These are phyloP conservation scores for Leccinum boreale DNA, from an alignment of 768 basidiomycete species.

Conservation along the genomic window DNA sequence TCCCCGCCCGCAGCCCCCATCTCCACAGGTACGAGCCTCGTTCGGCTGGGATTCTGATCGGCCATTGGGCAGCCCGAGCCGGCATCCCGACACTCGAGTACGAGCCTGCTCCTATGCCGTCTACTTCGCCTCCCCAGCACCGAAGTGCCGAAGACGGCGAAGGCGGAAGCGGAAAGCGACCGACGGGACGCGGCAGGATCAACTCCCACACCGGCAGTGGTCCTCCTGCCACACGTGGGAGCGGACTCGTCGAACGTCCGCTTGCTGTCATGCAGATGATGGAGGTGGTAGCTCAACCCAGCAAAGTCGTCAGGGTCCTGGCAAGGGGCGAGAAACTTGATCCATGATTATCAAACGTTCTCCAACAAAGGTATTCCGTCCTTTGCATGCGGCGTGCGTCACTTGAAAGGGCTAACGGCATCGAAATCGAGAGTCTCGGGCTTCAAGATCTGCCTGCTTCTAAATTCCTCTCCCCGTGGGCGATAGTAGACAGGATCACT, in stretches of 20 bases:
- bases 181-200: conserved; percentile 25
- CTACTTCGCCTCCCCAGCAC: conserved; percentile 16
- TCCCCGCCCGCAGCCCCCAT: conserved; percentile 56
- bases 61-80: conserved; percentile 65
- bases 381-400: background rate
- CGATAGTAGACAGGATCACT: conserved; percentile 20
- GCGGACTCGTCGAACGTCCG: conserved; percentile 69
- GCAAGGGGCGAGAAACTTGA: conserved; percentile 86
- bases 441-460: conserved; percentile 20
- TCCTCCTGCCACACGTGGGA: conserved; percentile 21
- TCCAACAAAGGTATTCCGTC: conserved; percentile 10
- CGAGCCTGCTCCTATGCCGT: conserved; percentile 27
- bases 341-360: conserved; percentile 21
- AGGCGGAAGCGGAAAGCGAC: conserved; percentile 29
- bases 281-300: conserved; percentile 70
- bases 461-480: conserved; percentile 8
- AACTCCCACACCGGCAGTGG: conserved; percentile 23
- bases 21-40: conserved; percentile 62
- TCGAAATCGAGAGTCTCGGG: conserved; percentile 16
- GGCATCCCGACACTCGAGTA: conserved; percentile 57
- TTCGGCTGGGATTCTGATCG: conserved; percentile 58
- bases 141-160: conserved; percentile 33
- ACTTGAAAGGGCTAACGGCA: background rate
- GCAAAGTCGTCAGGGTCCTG: conserved; percentile 73
- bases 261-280: conserved; percentile 80